Base-by-base conservation (phyloP, 1,139 yeast genomes). In the Lodderomyces parapsilosis region DNA sequence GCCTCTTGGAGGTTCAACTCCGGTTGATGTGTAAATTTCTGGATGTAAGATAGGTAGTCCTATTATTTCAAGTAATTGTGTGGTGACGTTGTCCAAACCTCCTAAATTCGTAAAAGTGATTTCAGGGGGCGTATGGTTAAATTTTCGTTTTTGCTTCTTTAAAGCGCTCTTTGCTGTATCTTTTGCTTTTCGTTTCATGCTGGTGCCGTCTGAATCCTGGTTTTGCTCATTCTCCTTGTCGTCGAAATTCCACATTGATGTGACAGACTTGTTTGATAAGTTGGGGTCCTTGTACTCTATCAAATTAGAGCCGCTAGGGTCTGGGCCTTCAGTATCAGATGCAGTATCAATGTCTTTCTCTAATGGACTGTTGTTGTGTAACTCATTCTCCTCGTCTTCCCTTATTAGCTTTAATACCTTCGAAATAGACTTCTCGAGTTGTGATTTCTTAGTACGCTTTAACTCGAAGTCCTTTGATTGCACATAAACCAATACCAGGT, bases 1-100 rank as follows among this genome's bases (percentile, higher is more conserved):
- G 47, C 99, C 99, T 38, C 98, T 74, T n/a, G 99, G 96, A 11
- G 97, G 96, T 53, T 90, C 96, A 4, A 93, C 91, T 19, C 99
- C 98, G 0, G 96, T 86, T 8, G 91, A 77, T 14, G 71, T 53
- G 58, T 89, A 93, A 2, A 93, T 87, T 62, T 93, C 99, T 0
- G 98, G 97, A 58, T 93, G 99, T 34, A 87, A 68, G 30, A 93
- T 81, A 0, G 99, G 99, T 67, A 93, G 75, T 1, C 96, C 96
- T 2, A 94, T 84, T 36, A 90, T 71, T 60, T 93, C 98, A 82
- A 89, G 81, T 13, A 93, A 73, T 60, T 91, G 95, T 3, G 88
- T 78, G 23, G 93, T 81, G 17, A 91, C 83, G 44, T 77, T 81
- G 49, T 86, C 96, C 62, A 94, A 80, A 1, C 99, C 99, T 32